Evolutionary conservation across 2,329 filamentous ascomycete genomes (phyloP).

Genomic region (Meredithiella fracta): DNA sequence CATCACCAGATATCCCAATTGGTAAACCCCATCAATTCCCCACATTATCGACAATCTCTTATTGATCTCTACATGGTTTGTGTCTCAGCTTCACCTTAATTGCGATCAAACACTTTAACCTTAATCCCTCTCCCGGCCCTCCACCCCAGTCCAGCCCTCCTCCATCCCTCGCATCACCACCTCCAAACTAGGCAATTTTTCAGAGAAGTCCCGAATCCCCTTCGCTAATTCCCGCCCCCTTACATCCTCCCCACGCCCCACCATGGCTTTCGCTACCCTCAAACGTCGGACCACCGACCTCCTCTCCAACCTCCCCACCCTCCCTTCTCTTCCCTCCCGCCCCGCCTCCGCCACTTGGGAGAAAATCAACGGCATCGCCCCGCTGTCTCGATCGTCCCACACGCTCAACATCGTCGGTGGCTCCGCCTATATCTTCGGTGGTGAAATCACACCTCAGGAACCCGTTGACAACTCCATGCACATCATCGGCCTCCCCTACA

Average conservation of each 20-base stretch:
- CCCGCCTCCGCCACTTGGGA: conserved; percentile 44
- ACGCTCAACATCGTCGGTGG: conserved; percentile 43
- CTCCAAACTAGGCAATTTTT: not conserved
- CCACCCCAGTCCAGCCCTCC: too few species aligned
- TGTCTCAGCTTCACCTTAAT: too few species aligned
- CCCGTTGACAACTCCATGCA: conserved; percentile 61
- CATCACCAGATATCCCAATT: not conserved
- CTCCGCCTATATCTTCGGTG: conserved; percentile 56
- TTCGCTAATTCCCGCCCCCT: not conserved
- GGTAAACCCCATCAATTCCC: too few species aligned
- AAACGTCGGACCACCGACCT: conserved; percentile 40
- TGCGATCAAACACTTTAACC: too few species aligned
- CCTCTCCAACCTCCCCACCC: conserved; percentile 29
- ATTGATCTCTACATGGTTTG: too few species aligned
- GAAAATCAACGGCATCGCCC: conserved; percentile 32
- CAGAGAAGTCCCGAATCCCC: not conserved
- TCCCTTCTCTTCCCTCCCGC: conserved; percentile 16
- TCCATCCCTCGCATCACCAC: too few species aligned
- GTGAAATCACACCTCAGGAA: conserved; percentile 49
- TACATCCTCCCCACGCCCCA: not conserved
- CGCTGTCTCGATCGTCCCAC: conserved; percentile 59
- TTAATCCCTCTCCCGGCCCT: too few species aligned
- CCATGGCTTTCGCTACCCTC: conserved; percentile 30
- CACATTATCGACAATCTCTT: too few species aligned
- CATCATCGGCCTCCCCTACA: conserved; percentile 42